Base-by-base conservation (phyloP, 768 basidiomycete genomes). In the Crucibulum laeve region DNA sequence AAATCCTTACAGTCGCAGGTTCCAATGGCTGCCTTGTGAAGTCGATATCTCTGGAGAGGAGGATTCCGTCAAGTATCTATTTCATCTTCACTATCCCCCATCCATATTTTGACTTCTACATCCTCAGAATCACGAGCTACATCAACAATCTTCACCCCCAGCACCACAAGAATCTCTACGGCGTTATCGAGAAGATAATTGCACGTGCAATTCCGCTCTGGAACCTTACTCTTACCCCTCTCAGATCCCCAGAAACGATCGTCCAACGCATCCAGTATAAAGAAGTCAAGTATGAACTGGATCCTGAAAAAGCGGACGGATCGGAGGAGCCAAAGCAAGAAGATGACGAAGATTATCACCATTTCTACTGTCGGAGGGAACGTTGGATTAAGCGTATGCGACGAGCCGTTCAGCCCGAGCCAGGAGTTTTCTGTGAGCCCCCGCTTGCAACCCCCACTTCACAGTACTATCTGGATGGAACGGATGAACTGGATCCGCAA, bases 121-220 rank as follows among this genome's bases (percentile, higher is more conserved):
- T n/a, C n/a, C n/a, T 8, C 28, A 37, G 56, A 15, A 57, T 63
- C 23, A 48, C 40, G 14, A 60, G 61, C 7, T 71, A 73, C 46
- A 69, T 71, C 52, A 71, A 71, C 48, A 69, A 67, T 40, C 53
- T 72, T 7, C 59, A 69, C 44, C 69, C 68, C 4, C 24, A 49
- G 4, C 40, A 46, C 4, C 51, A 55, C 43, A 15, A 22, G 34
- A 35, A 53, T 17, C 48, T 68, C 5, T 62, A 63, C 49, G 5
- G 24, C 21, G 36, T 55, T 13, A 43, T 67, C 19, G 59, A 64
- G 36, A 14, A 54, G 6, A 45, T 64, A 28, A 57, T 66, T 38
- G 48, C 38, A 1, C 41, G 33, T n/a, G 49, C 63, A 26, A 54
- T 68, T 36, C 64, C 65, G 3, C 45, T 63, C 5, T 65, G 61